These are phyloP conservation scores for Starmerella bombicola DNA, from an alignment of 805 yeast species.

Conservation along the genomic window DNA sequence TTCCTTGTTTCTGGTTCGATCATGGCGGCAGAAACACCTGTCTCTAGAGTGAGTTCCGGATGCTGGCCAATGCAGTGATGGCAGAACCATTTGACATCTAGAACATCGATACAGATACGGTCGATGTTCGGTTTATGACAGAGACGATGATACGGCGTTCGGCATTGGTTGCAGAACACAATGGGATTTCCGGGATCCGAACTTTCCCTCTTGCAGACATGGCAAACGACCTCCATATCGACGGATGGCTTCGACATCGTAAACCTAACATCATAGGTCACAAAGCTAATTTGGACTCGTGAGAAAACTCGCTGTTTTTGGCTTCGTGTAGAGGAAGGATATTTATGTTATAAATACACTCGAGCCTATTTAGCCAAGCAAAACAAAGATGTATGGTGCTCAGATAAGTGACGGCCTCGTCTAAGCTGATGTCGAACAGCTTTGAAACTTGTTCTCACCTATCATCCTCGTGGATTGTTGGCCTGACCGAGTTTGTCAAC, in stretches of 20 bases:
- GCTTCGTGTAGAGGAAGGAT: not conserved
- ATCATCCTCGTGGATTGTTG: too few relatives aligned
- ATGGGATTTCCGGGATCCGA: constrained; percentile 29
- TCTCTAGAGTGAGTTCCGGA: constrained; percentile 29
- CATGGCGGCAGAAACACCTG: constrained; percentile 29
- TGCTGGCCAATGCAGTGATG: constrained; percentile 30
- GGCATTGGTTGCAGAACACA: constrained; percentile 33
- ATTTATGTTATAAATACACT: too few relatives aligned
- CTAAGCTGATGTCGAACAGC: too few relatives aligned
- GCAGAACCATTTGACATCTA: constrained; percentile 34
- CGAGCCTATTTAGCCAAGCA: too few relatives aligned
- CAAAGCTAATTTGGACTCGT: not conserved
- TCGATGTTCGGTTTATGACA: constrained; percentile 34
- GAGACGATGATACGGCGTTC: constrained; percentile 32
- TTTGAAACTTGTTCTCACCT: too few relatives aligned
- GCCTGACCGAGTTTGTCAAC: too few relatives aligned
- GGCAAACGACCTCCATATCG: constrained; percentile 31
- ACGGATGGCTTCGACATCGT: too few relatives aligned
- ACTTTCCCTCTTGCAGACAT: constrained; percentile 31
- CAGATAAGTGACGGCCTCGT: too few relatives aligned
- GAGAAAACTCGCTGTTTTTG: not conserved
- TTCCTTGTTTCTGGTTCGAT: constrained; percentile 29
- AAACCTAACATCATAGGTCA: too few relatives aligned
- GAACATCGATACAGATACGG: constrained; percentile 30
- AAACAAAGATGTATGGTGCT: too few relatives aligned